phyloP scores from a whole-genome alignment of 225 moss, liverwort and hornwort genomes.

The Neckera pumila region DNA sequence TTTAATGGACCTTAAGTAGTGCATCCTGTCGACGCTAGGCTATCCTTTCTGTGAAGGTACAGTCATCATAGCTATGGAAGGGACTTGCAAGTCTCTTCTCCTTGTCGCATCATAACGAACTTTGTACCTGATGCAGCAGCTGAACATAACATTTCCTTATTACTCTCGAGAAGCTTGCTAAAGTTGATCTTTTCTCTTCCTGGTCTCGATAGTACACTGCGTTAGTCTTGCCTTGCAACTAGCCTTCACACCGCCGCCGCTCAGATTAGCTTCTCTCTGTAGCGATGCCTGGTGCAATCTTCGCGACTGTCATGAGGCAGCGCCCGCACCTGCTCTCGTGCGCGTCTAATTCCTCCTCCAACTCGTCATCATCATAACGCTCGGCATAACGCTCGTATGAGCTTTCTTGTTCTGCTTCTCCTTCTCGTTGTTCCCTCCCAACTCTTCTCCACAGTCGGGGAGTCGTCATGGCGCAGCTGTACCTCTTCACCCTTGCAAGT shows the following conservation, averaged over 20 bases:
- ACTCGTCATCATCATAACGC: not conserved
- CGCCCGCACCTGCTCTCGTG: slow-evolving; percentile 8
- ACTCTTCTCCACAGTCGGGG: not conserved
- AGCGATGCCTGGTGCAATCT: slow-evolving; percentile 20
- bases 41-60: not conserved
- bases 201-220: not conserved
- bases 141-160: not conserved
- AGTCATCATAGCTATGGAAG: not conserved
- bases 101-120: not conserved
- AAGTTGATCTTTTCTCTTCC: not conserved
- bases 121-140: not conserved
- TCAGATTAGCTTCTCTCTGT: not conserved
- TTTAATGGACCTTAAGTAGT: not conserved
- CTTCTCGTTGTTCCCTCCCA: not conserved
- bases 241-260: not conserved
- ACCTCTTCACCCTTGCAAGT: not conserved
- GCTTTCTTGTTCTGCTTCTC: not conserved
- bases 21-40: not conserved
- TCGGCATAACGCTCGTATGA: slow-evolving; percentile 6
- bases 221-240: not conserved
- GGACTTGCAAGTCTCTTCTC: not conserved
- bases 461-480: slow-evolving; percentile 7
- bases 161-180: not conserved
- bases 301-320: slow-evolving; percentile 37
- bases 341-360: not conserved